Evolutionary conservation across 352 stramenopile genomes (phyloP).

Genomic region (Globisporangium radiosum): DNA sequence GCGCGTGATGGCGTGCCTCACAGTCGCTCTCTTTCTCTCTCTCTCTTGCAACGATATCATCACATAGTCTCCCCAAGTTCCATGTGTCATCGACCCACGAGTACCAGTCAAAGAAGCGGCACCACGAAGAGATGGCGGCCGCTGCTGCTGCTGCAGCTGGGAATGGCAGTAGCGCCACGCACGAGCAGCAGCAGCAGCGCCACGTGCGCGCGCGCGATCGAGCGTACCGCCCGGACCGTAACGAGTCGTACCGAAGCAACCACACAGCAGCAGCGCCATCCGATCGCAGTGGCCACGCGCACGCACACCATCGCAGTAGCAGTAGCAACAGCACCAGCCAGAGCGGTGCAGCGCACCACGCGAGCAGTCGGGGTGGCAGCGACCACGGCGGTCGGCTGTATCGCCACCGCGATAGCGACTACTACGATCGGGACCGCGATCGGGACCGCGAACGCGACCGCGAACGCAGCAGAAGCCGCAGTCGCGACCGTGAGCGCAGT

Average conservation of each 20-base stretch:
- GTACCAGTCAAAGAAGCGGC: slow-evolving; percentile 84
- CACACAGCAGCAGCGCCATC: slow-evolving; percentile 6
- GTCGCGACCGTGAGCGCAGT: background rate
- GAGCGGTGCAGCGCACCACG: slow-evolving; percentile 5
- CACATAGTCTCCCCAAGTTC: slow-evolving; percentile 74
- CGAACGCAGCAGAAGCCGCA: background rate
- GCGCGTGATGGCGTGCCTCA: too few species aligned
- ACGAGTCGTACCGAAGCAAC: slow-evolving; percentile 12
- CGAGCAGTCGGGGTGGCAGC: background rate
- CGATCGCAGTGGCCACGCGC: slow-evolving; percentile 1
- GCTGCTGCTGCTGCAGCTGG: slow-evolving; percentile 32
- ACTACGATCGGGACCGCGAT: background rate
- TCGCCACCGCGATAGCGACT: background rate
- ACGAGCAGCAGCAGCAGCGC: slow-evolving; percentile 15
- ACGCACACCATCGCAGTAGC: slow-evolving; percentile 12
- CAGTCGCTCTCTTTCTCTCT: background rate
- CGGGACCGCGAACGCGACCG: background rate
- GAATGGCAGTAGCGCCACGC: slow-evolving; percentile 2
- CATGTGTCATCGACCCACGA: slow-evolving; percentile 77
- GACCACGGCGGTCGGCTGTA: background rate
- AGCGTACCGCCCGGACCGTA: slow-evolving; percentile 12
- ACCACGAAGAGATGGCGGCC: slow-evolving; percentile 68
- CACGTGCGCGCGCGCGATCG: slow-evolving; percentile 9
- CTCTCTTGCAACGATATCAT: background rate
- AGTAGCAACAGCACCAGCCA: slow-evolving; percentile 12